phyloP scores from a whole-genome alignment of 2,329 filamentous ascomycete genomes.

The Neophaeococcomyces aloes region DNA sequence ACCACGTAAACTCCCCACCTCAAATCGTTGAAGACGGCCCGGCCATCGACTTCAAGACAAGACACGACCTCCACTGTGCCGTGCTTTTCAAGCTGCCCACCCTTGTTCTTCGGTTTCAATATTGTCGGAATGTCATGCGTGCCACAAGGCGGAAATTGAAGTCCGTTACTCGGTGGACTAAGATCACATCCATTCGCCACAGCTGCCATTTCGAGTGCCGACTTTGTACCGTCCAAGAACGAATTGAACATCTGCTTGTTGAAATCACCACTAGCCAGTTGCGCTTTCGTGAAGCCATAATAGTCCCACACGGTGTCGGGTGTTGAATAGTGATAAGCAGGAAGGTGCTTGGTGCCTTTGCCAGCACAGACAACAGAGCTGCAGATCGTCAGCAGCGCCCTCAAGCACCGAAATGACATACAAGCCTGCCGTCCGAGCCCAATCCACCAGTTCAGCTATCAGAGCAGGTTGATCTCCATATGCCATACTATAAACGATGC shows the following conservation, averaged over 20 bases:
- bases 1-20: conserved; percentile 38
- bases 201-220: conserved; percentile 39
- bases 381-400: no score
- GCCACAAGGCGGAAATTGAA: conserved; percentile 37
- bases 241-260: conserved; percentile 42
- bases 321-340: conserved; percentile 37
- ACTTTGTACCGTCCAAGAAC: conserved; percentile 41
- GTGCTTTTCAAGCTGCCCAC: conserved; percentile 33
- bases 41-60: conserved; percentile 35
- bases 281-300: conserved; percentile 38
- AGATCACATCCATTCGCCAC: conserved; percentile 38
- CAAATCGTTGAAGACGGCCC: conserved; percentile 33
- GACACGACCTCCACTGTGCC: conserved; percentile 39
- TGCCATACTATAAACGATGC: conserved; percentile 40
- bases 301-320: conserved; percentile 39
- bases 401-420: no score
- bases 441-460: conserved; percentile 36
- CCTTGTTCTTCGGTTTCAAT: conserved; percentile 32
- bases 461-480: conserved; percentile 39
- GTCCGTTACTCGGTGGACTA: conserved; percentile 30
- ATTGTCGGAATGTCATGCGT: conserved; percentile 34
- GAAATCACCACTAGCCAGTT: conserved; percentile 34
- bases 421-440: conserved; percentile 36
- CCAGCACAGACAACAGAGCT: conserved; percentile 35
- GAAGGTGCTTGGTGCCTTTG: conserved; percentile 39